Evolutionary conservation across 2,329 filamentous ascomycete species (phyloP), one percentile per base, ranked within the genome.

Genomic region (Claviceps sp.): DNA sequence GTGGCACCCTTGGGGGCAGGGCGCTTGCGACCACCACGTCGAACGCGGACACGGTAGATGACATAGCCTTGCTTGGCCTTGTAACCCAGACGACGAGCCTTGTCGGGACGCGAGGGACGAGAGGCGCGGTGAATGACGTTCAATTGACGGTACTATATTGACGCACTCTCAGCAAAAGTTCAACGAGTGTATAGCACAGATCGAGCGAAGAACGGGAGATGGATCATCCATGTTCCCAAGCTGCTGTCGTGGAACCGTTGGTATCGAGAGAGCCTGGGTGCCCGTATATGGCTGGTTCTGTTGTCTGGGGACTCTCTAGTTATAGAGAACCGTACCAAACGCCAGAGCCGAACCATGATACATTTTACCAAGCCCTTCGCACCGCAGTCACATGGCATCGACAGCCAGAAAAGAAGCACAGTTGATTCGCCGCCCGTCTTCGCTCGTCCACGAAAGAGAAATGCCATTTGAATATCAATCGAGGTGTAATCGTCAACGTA

Each of bases 31-130:
- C 93, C 93, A 85, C 93, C 93, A 75, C 93, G 89, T 74, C 93
- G 87, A 67, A 98, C 93, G 73, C 93, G 93, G 71, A 94, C 83
- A 73, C 93, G 93, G 86, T 98, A 98, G 86, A 98, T 89, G 73
- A 98, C 93, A 82, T 97, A 98, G 76, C 93, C 93, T 81, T 98
- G 93, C 89, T 98, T 98, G 81, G 94, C 93, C 88, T 98, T 98
- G 89, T 98, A 98, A 69, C 93, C 93, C 66, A 98, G 88, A 76
- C 94, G 93, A 78, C 93, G 93, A 72, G 94, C 93, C 88, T 98
- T 98, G 81, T 98, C 94, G 70, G 93, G 93, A 74, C 93, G 93
- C 68, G 90, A 95, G 66, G 93, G 93, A 69, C 91, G 90, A 69
- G 89, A 94, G 71, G 93, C 93, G 74, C 93, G 91, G 85, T 98